Conservation (phyloP, 2,329 filamentous ascomycete genomes). For the Diaporthe ampelina region DNA sequence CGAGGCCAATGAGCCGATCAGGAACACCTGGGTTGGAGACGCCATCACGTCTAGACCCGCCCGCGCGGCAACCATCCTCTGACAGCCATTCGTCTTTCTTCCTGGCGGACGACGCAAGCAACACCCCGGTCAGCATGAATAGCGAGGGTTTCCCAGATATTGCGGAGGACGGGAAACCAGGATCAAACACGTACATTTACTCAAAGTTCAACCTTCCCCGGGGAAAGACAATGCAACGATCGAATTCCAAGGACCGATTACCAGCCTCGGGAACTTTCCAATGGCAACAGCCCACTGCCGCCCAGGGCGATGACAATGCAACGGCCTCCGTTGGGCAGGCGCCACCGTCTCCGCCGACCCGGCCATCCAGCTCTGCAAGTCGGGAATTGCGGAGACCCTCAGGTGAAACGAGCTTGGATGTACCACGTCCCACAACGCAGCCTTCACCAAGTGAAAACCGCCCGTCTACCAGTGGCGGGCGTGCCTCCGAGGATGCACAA, state of each 20-base stretch:
- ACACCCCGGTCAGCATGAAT: constrained; percentile 80
- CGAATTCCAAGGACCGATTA: constrained; percentile 72
- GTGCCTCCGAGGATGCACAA: constrained; percentile 63
- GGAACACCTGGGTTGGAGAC: constrained; percentile 62
- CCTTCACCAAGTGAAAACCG: constrained; percentile 61
- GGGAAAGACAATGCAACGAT: constrained; percentile 82
- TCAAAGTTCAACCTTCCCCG: constrained; percentile 87
- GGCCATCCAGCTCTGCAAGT: constrained; percentile 70
- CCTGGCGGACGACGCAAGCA: constrained; percentile 73
- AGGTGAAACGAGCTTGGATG: constrained; percentile 51
- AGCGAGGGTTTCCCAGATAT: constrained; percentile 76
- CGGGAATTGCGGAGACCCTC: constrained; percentile 48
- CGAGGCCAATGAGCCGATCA: constrained; percentile 85
- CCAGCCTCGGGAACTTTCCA: constrained; percentile 68
- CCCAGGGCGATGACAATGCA: constrained; percentile 59
- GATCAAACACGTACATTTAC: constrained; percentile 84
- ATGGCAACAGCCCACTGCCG: constrained; percentile 70
- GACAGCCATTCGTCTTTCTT: constrained; percentile 77
- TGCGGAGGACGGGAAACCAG: constrained; percentile 61
- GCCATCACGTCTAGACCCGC: constrained; percentile 60
- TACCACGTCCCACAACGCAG: constrained; percentile 56
- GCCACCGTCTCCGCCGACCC: constrained; percentile 73
- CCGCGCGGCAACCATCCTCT: constrained; percentile 73
- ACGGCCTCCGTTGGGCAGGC: constrained; percentile 59
- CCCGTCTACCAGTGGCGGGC: constrained; percentile 59